A percentile compares a stretch with the other conserved stretches of the same genome.
Conservation (phyloP, 176 grass and related monocot genomes). For the Zoysia japonica region DNA sequence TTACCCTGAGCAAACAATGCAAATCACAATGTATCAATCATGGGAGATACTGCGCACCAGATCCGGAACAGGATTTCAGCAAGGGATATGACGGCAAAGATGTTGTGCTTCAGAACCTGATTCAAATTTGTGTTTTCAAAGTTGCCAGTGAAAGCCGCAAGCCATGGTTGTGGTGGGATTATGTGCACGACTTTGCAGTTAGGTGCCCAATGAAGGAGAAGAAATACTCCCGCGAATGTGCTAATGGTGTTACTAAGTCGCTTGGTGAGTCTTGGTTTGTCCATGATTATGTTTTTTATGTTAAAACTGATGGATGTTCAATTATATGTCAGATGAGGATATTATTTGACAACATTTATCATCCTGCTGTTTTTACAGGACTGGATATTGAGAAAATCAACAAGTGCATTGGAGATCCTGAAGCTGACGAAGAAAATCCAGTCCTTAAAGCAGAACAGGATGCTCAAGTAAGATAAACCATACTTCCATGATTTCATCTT, state of each 20-base stretch:
- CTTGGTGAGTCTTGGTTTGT: constrained; percentile 53
- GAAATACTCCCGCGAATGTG: constrained; percentile 76
- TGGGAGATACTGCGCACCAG: constrained; percentile 78
- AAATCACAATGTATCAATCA: constrained; percentile 80
- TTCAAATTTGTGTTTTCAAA: constrained; percentile 72
- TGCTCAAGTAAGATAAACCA: constrained; percentile 56
- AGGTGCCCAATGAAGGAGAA: constrained; percentile 93
- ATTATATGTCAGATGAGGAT: neutral
- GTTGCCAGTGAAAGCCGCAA: constrained; percentile 66
- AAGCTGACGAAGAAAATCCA: constrained; percentile 64
- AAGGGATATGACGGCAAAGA: constrained; percentile 75
- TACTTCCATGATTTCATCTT: neutral
- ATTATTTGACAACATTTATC: neutral
- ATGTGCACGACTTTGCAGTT: constrained; percentile 78
- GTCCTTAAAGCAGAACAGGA: constrained; percentile 84
- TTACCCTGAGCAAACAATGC: constrained; percentile 75
- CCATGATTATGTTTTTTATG: neutral
- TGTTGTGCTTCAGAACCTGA: constrained; percentile 76
- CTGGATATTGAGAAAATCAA: constrained; percentile 71
- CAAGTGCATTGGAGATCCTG: constrained; percentile 67
- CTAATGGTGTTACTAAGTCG: constrained; percentile 63
- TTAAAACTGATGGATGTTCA: neutral
- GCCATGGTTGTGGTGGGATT: constrained; percentile 94
- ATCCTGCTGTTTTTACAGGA: constrained; percentile 46
- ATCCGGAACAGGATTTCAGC: constrained; percentile 89